phyloP scores from a whole-genome alignment of 2,329 filamentous ascomycete species.

The Xylariomycetidae sp. region DNA sequence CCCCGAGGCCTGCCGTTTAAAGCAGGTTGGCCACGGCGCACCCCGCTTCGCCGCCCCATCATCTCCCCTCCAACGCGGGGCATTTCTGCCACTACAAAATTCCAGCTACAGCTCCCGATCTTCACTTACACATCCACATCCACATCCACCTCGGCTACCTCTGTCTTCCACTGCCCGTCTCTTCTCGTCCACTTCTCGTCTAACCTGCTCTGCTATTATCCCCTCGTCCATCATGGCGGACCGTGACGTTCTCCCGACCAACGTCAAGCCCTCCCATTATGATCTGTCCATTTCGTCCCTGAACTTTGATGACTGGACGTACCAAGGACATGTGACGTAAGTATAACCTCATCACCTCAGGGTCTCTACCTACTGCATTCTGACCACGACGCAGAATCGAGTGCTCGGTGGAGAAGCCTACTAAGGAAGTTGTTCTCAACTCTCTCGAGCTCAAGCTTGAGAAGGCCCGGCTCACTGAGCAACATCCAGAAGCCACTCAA shows the following conservation, averaged over 20 bases:
- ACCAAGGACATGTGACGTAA: conserved; percentile 70
- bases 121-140: too few species aligned
- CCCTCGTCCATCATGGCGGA: conserved; percentile 44
- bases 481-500: conserved; percentile 51
- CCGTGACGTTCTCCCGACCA: conserved; percentile 55
- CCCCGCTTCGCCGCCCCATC: too few species aligned
- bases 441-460: conserved; percentile 75
- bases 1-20: too few species aligned
- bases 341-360: conserved; percentile 18
- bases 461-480: conserved; percentile 53
- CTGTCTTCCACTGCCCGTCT: conserved; percentile 6
- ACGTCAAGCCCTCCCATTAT: conserved; percentile 81
- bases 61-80: too few species aligned
- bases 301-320: conserved; percentile 68
- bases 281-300: conserved; percentile 74
- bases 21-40: too few species aligned
- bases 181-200: conserved; percentile 22
- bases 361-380: conserved; percentile 1
- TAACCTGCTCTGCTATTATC: conserved; percentile 24
- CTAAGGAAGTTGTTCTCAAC: conserved; percentile 78
- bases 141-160: conserved; percentile 3
- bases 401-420: conserved; percentile 63
- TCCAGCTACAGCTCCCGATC: too few species aligned
- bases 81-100: too few species aligned
- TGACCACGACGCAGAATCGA: conserved; percentile 52